Percentiles rank a stretch among this genome's conserved stretches.
phyloP scores from a whole-genome alignment of 2,329 filamentous ascomycete genomes.

The Cladophialophora yegresii region DNA sequence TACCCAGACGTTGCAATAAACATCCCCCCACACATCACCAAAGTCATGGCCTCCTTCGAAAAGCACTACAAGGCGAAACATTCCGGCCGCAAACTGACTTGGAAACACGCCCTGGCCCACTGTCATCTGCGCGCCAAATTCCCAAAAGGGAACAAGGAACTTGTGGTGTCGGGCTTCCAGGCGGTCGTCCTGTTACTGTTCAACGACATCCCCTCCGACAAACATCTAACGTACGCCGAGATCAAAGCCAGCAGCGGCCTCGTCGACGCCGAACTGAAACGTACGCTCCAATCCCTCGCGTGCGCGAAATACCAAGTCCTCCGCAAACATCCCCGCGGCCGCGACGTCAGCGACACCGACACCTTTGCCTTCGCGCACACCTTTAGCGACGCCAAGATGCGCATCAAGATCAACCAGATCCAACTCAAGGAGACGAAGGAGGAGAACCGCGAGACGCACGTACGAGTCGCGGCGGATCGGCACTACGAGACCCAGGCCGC shows the following conservation, averaged over 20 bases:
- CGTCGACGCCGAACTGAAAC: slow-evolving; percentile 74
- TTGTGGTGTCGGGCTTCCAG: slow-evolving; percentile 89
- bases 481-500: slow-evolving; percentile 97
- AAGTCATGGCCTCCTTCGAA: slow-evolving; percentile 80
- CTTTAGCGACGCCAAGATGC: slow-evolving; percentile 79
- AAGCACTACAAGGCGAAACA: slow-evolving; percentile 86
- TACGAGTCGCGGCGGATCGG: slow-evolving; percentile 82
- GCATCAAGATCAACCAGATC: slow-evolving; percentile 98
- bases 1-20: slow-evolving; percentile 77
- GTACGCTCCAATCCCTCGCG: slow-evolving; percentile 91
- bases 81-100: slow-evolving; percentile 78
- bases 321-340: slow-evolving; percentile 78
- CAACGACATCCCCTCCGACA: slow-evolving; percentile 67
- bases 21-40: slow-evolving; percentile 72
- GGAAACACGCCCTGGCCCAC: slow-evolving; percentile 92
- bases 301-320: slow-evolving; percentile 86
- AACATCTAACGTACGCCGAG: slow-evolving; percentile 71
- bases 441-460: slow-evolving; percentile 92
- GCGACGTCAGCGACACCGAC: slow-evolving; percentile 76
- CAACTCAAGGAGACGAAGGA: slow-evolving; percentile 94
- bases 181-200: slow-evolving; percentile 88
- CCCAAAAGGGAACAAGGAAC: slow-evolving; percentile 76
- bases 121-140: slow-evolving; percentile 83
- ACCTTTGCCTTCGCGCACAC: slow-evolving; percentile 77
- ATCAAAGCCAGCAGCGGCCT: slow-evolving; percentile 75